phyloP scores from a whole-genome alignment of 1,139 yeast genomes.

The Hanseniaspora sp. region DNA sequence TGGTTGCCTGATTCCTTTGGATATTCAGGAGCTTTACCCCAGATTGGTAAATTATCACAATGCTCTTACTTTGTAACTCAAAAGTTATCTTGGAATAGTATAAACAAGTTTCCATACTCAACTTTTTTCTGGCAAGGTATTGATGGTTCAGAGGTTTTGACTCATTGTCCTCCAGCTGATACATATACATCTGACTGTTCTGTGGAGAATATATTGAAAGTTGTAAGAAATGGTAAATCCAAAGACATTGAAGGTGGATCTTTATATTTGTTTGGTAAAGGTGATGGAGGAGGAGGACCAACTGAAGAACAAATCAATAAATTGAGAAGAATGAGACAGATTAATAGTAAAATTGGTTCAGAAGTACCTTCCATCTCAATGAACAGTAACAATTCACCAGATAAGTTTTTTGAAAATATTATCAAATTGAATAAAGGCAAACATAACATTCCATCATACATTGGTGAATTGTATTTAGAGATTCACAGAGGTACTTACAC shows the following conservation, averaged over 20 bases:
- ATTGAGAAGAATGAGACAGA: slow-evolving; percentile 78
- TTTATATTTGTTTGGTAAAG: slow-evolving; percentile 74
- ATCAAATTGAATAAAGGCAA: slow-evolving; percentile 57
- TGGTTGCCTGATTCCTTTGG: slow-evolving; percentile 99
- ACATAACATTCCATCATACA: slow-evolving; percentile 66
- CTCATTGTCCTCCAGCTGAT: slow-evolving; percentile 96
- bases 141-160: slow-evolving; percentile 84
- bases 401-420: slow-evolving; percentile 64
- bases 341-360: slow-evolving; percentile 67
- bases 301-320: slow-evolving; percentile 87
- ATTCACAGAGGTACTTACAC: slow-evolving; percentile 96
- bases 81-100: slow-evolving; percentile 90
- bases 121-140: slow-evolving; percentile 93
- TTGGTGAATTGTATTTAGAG: slow-evolving; percentile 86
- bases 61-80: slow-evolving; percentile 81
- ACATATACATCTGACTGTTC: slow-evolving; percentile 90
- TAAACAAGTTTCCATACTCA: slow-evolving; percentile 75
- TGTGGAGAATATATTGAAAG: slow-evolving; percentile 80
- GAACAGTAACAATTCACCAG: slow-evolving; percentile 47
- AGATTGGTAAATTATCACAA: slow-evolving; percentile 74
- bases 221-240: slow-evolving; percentile 72
- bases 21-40: slow-evolving; percentile 89
- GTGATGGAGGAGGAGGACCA: slow-evolving; percentile 99
- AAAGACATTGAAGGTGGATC: slow-evolving; percentile 71
- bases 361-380: slow-evolving; percentile 66